Percentiles rank a stretch among this genome's conserved stretches.
These are phyloP conservation scores for Trichoderma atroviride DNA, from an alignment of 2,329 filamentous ascomycete genomes.

Conservation along the genomic window DNA sequence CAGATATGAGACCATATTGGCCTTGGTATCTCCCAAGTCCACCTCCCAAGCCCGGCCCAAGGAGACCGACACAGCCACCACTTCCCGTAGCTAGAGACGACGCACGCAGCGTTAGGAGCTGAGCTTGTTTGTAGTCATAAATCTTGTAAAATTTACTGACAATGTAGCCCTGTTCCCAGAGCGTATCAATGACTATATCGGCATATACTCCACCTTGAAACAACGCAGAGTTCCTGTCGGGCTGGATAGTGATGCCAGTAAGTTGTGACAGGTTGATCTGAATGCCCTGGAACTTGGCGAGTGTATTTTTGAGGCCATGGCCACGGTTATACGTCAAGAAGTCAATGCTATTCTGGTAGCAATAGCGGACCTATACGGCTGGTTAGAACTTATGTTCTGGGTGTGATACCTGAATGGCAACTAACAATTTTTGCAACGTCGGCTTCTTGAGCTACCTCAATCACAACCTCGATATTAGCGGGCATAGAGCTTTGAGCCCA, in stretches of 20 bases:
- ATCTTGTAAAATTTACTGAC: background rate
- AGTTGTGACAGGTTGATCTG: constrained; percentile 1
- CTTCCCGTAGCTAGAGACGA: background rate
- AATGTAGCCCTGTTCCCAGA: background rate
- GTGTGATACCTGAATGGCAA: too few relatives aligned
- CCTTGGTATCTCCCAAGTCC: constrained; percentile 39
- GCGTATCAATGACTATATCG: background rate
- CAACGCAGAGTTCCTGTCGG: background rate
- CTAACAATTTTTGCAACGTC: constrained; percentile 6
- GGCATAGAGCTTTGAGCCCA: constrained; percentile 11
- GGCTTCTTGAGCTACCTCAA: constrained; percentile 1
- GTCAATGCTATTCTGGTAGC: background rate
- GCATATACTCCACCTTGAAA: constrained; percentile 8
- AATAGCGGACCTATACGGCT: background rate
- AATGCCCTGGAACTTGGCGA: constrained; percentile 8
- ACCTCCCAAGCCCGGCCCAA: constrained; percentile 38
- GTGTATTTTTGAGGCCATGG: background rate
- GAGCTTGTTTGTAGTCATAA: too few relatives aligned
- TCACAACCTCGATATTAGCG: background rate
- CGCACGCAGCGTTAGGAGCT: background rate
- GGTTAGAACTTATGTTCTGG: background rate
- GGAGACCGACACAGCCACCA: constrained; percentile 33
- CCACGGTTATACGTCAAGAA: background rate
- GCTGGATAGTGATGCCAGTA: background rate
- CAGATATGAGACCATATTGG: constrained; percentile 37